Evolutionary conservation across 2,329 filamentous ascomycete genomes (phyloP), one percentile per base, ranked within the genome.

Genomic region (Westerdykella aurantiaca): DNA sequence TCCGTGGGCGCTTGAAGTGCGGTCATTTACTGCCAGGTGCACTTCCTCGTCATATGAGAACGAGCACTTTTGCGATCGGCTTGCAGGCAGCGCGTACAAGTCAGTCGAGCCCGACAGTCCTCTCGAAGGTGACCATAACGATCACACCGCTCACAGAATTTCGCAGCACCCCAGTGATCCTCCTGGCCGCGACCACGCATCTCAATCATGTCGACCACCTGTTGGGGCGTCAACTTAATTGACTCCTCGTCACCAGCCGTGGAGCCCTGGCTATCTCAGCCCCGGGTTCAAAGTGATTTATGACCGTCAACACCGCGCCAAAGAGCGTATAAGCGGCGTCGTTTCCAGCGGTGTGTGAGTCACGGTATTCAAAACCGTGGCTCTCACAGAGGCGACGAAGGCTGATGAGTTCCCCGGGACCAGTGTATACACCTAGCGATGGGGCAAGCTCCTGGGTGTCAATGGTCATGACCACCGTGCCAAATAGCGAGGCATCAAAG

Each of bases 291-390:
- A 35, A 16, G 34, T n/a, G 6, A 21, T 35, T 21, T 4, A 57
- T 38, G 1, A 50, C 42, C 25, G 61, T 41, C 12, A 53, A 46
- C 5, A 62, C 43, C 0, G 51, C 60, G 4, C 37, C 47, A 16
- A 63, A 61, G 13, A 58, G 39, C 0, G 60, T 61, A 2, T 55
- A 48, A 1, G 48, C 57, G 0, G 49, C 48, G 31, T 59, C 56
- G 37, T 60, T 59, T 11, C 48, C 45, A 1, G 56, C 56, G 1
- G 56, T 57, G 38, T 60, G 57, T 5, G 50, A 11, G 22, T 60
- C 48, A 18, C 42, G 45, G 18, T 55, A 50, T 5, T 48, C 37
- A n/a, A 59, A 52, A 6, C 37, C 42, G 14, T 53, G 34, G 2
- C 35, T 23, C 9, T 37, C 21, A 2, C 49, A 49, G 6, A 57